Evolutionary conservation across 768 basidiomycete genomes (phyloP).

Genomic region (Coprinopsis cinerea): DNA sequence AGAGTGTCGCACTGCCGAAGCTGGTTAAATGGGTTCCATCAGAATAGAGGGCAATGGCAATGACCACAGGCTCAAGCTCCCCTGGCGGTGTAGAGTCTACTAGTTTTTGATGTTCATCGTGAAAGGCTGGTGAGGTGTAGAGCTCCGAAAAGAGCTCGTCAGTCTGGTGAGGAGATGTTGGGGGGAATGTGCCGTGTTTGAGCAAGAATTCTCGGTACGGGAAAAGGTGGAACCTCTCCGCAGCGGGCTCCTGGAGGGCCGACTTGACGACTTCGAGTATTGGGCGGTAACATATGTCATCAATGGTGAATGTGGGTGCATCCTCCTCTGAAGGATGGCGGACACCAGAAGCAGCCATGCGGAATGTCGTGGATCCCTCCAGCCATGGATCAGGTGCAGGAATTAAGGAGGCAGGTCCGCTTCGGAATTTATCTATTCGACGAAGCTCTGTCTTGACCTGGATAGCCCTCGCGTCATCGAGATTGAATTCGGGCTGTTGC

Average conservation of each 20-base stretch:
- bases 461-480: background rate
- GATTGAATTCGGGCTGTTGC: background rate
- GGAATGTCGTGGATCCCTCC: constrained; percentile 17
- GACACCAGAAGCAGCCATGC: constrained; percentile 18
- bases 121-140: constrained; percentile 16
- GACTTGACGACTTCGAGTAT: constrained; percentile 9
- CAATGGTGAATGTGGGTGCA: constrained; percentile 16
- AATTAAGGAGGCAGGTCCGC: background rate
- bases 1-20: constrained; percentile 27
- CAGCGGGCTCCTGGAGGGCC: constrained; percentile 12
- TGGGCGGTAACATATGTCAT: constrained; percentile 12
- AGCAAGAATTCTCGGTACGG: constrained; percentile 13
- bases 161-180: background rate
- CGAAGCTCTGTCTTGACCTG: background rate
- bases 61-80: constrained; percentile 17
- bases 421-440: background rate
- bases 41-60: constrained; percentile 23
- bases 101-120: constrained; percentile 12
- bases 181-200: background rate
- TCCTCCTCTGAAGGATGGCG: constrained; percentile 13
- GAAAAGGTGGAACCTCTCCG: constrained; percentile 12
- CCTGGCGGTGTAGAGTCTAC: background rate
- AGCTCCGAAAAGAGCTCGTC: constrained; percentile 16
- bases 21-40: constrained; percentile 27
- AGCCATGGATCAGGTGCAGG: constrained; percentile 12